Conservation (phyloP, 2,329 filamentous ascomycete genomes). For the Ophiostoma sp. region DNA sequence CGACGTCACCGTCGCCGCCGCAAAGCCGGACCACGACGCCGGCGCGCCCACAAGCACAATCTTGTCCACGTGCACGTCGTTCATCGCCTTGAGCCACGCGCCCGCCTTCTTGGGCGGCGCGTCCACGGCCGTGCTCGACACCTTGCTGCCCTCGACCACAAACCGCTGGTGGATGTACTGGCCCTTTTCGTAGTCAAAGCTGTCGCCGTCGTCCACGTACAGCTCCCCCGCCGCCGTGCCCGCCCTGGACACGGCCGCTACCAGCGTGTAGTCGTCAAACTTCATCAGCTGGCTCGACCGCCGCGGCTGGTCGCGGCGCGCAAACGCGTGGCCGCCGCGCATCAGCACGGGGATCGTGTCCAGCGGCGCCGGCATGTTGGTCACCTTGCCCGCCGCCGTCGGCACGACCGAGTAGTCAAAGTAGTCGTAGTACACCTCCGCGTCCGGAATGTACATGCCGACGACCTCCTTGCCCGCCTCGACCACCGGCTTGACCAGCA, state of each 20-base stretch:
- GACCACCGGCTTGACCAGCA: conserved; percentile 88
- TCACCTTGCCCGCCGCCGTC: conserved; percentile 62
- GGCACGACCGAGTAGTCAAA: conserved; percentile 74
- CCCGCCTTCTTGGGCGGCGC: conserved; percentile 55
- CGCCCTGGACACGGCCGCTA: conserved; percentile 58
- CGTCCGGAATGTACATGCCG: conserved; percentile 82
- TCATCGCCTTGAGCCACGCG: conserved; percentile 74
- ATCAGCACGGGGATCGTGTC: conserved; percentile 86
- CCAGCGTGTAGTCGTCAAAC: conserved; percentile 88
- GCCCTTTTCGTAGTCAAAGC: conserved; percentile 78
- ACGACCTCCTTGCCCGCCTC: conserved; percentile 66
- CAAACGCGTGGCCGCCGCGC: conserved; percentile 87
- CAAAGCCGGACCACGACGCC: conserved; percentile 61
- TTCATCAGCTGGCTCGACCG: conserved; percentile 84
- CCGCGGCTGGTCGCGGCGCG: conserved; percentile 80
- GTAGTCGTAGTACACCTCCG: conserved; percentile 91
- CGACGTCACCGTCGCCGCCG: conserved; percentile 51
- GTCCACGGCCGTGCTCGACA: conserved; percentile 65
- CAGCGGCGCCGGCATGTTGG: conserved; percentile 69
- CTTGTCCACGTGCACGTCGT: conserved; percentile 72
- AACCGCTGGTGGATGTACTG: conserved; percentile 86
- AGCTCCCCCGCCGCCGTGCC: conserved; percentile 72
- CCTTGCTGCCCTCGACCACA: conserved; percentile 51
- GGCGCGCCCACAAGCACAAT: conserved; percentile 79
- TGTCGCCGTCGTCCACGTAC: conserved; percentile 91